These are phyloP conservation scores for Naganishia sp. DNA, from an alignment of 1,284 basidiomycete genomes.

Conservation along the genomic window DNA sequence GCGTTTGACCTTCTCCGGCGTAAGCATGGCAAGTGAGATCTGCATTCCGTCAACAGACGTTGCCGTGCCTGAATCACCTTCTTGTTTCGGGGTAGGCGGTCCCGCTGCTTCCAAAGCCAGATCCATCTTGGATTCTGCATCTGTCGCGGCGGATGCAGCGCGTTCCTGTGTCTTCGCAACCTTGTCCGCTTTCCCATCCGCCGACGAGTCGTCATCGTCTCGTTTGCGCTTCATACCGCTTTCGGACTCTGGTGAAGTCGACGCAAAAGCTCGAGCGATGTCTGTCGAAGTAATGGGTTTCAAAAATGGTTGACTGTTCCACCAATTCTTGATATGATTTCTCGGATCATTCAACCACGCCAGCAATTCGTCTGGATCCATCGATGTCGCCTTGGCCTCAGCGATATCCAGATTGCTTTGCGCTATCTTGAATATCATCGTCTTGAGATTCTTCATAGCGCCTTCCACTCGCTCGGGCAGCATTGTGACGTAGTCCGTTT, in stretches of 20 bases:
- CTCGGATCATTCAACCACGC: constrained; percentile 26
- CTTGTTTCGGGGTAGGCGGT: background rate
- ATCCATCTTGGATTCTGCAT: background rate
- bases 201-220: constrained; percentile 12
- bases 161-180: constrained; percentile 5
- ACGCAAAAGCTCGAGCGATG: constrained; percentile 11
- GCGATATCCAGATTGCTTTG: constrained; percentile 18
- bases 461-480: constrained; percentile 16
- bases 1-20: constrained; percentile 15
- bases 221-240: constrained; percentile 10
- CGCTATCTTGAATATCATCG: constrained; percentile 11
- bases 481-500: constrained; percentile 1
- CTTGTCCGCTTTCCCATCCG: constrained; percentile 9
- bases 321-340: constrained; percentile 21
- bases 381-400: constrained; percentile 21
- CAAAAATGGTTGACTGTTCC: constrained; percentile 13
- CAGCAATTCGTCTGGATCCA: constrained; percentile 16
- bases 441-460: constrained; percentile 12
- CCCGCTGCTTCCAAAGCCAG: background rate
- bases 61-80: background rate
- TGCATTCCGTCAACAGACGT: background rate
- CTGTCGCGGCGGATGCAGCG: background rate
- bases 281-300: constrained; percentile 11
- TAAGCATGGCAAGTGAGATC: constrained; percentile 6
- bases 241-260: constrained; percentile 11